Evolutionary conservation across 1,139 yeast genomes (phyloP), one percentile per base, ranked within the genome.

Genomic region (Geotrichum citri-aurantii): DNA sequence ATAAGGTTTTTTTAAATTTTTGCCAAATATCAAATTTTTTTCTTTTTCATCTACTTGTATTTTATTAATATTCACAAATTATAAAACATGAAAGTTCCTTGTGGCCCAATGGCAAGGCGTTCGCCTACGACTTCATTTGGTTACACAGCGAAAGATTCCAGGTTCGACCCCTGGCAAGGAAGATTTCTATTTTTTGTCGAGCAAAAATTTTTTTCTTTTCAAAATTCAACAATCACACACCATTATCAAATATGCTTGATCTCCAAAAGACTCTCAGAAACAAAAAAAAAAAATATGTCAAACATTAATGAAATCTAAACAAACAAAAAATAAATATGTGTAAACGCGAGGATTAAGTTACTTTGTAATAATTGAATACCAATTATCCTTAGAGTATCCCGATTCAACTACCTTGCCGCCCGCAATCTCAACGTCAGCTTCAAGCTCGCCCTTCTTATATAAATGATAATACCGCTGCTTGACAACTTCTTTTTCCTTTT

Each of bases 361-460:
- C 33, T 52, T 51, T 64, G 73, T 72, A 17, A 79, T 75, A 1
- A 85, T 75, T 1, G 79, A 86, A 89, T 97, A 93, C 98, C 99
- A 93, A 69, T 93, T 93, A 69, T 95, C 99, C 67, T 81, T 82
- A 69, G 93, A 98, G 69, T 92, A 95, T 0, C 99, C 99, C 55
- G 81, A 76, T 37, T 81, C 83, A 0, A 87, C 77, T 1, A 92
- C 76, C 2, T 62, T 65, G 1, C 85, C 90, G 1, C 95, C 95
- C 0, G 96, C 96, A 24, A 69, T 69, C 24, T 66, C 69, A 17
- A 89, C 87, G 68, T 91, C 89, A 3, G 79, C 81, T 53, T 80
- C 86, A 51, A 93, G 76, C 69, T 93, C 99, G 1, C 97, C 97
- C 63, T 87, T 73, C 61, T 79, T 81, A 70, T 93, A 93, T 52